Conservation (phyloP, 345 rosid species). For the Mercurialis annua region DNA sequence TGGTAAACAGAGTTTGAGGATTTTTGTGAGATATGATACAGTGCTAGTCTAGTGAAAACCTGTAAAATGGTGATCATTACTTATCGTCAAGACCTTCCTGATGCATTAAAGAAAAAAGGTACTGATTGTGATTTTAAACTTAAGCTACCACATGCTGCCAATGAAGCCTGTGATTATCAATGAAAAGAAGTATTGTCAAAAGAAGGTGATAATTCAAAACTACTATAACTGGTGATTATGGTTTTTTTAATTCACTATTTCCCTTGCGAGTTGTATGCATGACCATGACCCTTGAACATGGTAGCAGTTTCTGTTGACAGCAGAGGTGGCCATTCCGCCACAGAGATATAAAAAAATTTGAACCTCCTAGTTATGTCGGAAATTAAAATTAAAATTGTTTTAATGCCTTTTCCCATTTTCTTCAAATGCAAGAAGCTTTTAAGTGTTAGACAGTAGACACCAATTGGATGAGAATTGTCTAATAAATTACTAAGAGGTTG, state of each 20-base stretch:
- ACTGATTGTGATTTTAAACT: neutral
- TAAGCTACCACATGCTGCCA: too few relatives aligned
- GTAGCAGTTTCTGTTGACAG: neutral
- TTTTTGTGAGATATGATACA: neutral
- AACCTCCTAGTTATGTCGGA: neutral
- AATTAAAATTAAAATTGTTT: neutral
- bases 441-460: neutral
- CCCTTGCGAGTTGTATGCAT: neutral
- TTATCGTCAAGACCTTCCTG: too few relatives aligned
- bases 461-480: neutral
- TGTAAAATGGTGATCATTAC: neutral
- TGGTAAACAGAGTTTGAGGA: neutral
- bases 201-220: neutral
- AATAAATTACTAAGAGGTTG: neutral
- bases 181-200: neutral
- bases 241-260: neutral
- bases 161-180: neutral
- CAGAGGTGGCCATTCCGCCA: neutral
- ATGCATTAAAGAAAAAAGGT: too few relatives aligned
- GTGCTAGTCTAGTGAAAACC: neutral
- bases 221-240: neutral
- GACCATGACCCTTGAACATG: neutral
- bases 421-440: neutral
- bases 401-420: neutral
- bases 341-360: slow-evolving; percentile 6